Evolutionary conservation across 1,139 yeast genomes (phyloP), one percentile per base, ranked within the genome.

Genomic region (Geotrichum candidum): DNA sequence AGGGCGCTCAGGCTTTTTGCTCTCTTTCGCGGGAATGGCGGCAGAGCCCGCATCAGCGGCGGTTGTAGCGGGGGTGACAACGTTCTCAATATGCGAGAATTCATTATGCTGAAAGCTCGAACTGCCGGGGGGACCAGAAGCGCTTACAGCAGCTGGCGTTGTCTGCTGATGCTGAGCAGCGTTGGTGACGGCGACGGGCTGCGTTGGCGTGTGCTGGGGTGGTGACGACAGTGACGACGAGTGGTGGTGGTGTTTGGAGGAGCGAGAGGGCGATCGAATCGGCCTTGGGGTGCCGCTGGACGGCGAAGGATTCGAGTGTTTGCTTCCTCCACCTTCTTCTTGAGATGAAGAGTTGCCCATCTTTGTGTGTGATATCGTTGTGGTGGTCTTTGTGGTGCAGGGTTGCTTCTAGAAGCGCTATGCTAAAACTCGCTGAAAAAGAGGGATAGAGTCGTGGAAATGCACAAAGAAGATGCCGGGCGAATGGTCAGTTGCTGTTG

Each of bases 341-440:
- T 70, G 73, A 25, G 74, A 72, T 18, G 73, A 65, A 22, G 75
- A 72, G 64, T 72, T 72, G 33, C 75, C 72, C 72, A 69, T 69
- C 27, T 53, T 55, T 41, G 27, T 50, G 33, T 50, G 51, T 55
- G 51, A 33, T 50, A 22, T 18, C 52, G 29, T 11, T 50, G 15
- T 50, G 3, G 27, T 50, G n/a, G 31, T 27, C 25, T 10, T 51
- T 18, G n/a, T 2, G 33, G 31, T 51, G 33, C 22, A 15, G 18
- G 22, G 33, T 51, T 15, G 53, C 15, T 51, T 7, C 35, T 48
- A 33, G 18, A n/a, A 35, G 46, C 31, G 31, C 31, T 27, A 6
- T 41, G 46, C 46, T 5, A 2, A 41, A 15, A 41, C 15, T 15
- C n/a, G 46, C 9, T 41, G 3, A 27, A 29, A 51, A 27, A 51